Percentiles rank a stretch among this genome's conserved stretches.
Evolutionary conservation across 192 early-diverging fungal genomes (phyloP).

Genomic region (Podila epigama): DNA sequence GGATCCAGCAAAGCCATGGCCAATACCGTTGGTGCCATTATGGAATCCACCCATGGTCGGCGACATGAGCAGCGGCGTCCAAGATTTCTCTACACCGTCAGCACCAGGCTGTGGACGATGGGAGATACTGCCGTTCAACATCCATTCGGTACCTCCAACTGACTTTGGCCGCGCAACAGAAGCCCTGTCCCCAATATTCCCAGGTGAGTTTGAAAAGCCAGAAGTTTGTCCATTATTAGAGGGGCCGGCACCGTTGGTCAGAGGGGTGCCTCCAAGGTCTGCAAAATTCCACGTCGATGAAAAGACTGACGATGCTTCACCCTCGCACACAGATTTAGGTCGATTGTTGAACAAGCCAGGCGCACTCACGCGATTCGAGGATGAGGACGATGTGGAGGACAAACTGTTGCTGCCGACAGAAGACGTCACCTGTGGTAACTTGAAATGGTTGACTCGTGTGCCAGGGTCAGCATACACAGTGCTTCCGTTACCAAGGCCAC

Average conservation of each 20-base stretch:
- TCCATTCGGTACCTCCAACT: conserved; percentile 56
- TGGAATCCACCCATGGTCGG: conserved; percentile 44
- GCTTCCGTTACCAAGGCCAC: conserved; percentile 4
- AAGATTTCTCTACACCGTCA: conserved; percentile 36
- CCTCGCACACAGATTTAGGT: conserved; percentile 46
- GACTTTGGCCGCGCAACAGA: conserved; percentile 54
- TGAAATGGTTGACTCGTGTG: neutral
- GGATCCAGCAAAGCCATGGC: conserved; percentile 16
- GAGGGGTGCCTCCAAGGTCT: conserved; percentile 25
- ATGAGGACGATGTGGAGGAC: no score
- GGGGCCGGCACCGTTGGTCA: conserved; percentile 3
- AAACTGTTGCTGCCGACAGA: no score
- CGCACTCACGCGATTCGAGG: neutral
- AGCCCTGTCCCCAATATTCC: conserved; percentile 38
- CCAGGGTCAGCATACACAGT: neutral
- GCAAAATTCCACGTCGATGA: conserved; percentile 47
- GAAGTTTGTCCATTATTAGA: neutral
- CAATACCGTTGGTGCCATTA: conserved; percentile 35
- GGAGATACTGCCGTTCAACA: conserved; percentile 4
- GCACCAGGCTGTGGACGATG: conserved; percentile 11
- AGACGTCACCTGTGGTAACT: neutral
- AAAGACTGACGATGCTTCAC: conserved; percentile 39
- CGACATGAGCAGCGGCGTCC: conserved; percentile 42
- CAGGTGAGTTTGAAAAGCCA: conserved; percentile 23
- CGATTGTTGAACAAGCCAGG: conserved; percentile 14